Evolutionary conservation across 345 rosid species (phyloP), one percentile per base, ranked within the genome.

Genomic region (Capsella bursapastoris): DNA sequence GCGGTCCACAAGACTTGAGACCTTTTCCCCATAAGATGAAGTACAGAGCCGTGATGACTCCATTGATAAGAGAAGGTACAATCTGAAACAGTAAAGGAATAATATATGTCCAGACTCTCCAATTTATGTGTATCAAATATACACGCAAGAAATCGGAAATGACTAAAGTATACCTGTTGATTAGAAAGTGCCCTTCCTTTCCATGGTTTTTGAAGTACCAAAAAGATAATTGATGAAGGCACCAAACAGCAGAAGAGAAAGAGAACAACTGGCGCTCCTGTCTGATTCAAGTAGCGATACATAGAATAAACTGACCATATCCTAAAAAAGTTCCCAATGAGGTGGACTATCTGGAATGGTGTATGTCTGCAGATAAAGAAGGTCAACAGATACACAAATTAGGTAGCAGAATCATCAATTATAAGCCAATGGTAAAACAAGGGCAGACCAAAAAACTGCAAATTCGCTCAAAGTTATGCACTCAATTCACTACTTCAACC

Each of bases 21-120:
- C 98, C 99, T 79, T 85, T 95, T 79, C 91, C 97, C 98, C 98
- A 95, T 82, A 95, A 80, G 79, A 90, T 77, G 83, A 92, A 95
- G 87, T 90, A 95, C 16, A 92, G 70, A 80, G 97, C 96, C 51
- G 97, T 92, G 83, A 95, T 89, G 59, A 81, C 88, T 64, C 99
- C 99, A 60, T 92, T 95, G 61, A 95, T 90, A 71, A 92, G 82
- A 41, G 97, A 95, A 51, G 97, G 99, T 64, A 90, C 91, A 35
- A 90, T 88, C 99, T 95, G 90, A 73, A 43, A 57, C 8, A 7
- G 60, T n/a, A 66, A 70, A 40, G 6, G 16, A 73, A 69, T 41
- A 29, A 75, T 37, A 45, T 22, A 32, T 5, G 37, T 55, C 52
- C n/a, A 47, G 43, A 58, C 16, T 74, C 63, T 52, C 68, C 49